Base-by-base conservation (phyloP, 2,329 filamentous ascomycete genomes). In the Chaetomium strumarium region DNA sequence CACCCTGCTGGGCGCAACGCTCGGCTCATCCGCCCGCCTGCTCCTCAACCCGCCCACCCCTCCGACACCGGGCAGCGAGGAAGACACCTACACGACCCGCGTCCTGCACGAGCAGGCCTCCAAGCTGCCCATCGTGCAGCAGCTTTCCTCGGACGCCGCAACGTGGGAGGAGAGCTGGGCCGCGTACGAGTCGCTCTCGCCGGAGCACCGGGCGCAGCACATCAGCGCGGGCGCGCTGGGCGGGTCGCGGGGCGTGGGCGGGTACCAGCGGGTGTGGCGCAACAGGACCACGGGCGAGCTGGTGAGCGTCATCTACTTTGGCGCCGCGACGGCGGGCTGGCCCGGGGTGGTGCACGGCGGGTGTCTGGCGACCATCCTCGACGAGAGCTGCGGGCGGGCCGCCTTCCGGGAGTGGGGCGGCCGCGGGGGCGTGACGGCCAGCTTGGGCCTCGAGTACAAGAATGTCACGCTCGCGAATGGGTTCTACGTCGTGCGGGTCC, bases 271-370 rank as follows among this genome's bases (percentile, higher is more conserved):
- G 60, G 69, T 86, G 1, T 90, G 88, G 64, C 81, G 77, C 73
- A 81, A 87, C 64, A 63, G 70, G 3, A 66, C 67, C 30, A 79
- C 81, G 7, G 75, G 80, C 58, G 79, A 81, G 60, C 66, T 82
- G 33, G 70, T 84, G 11, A 78, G 75, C 46, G 74, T 90, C n/a
- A 72, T 90, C 5, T 86, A 77, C 72, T 76, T 90, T 49, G 88
- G 87, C 7, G 67, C 73, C n/a, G 79, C 74, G 1, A 64, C 85
- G 17, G 73, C 77, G 44, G 86, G 88, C 4, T 91, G 85, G 84
- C 86, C 86, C 1, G 77, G 79, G 12, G 74, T 87, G 38, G 81
- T 83, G 47, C 87, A 92, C 69, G 87, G 87, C 51, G 87, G 87
- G 13, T 74, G 77, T 7, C 74, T 87, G 45, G 84, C 83, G 8